Percentiles rank a stretch among this genome's conserved stretches.
Evolutionary conservation across 208 protist species (phyloP).

Genomic region (Wallacemonas sp.): DNA sequence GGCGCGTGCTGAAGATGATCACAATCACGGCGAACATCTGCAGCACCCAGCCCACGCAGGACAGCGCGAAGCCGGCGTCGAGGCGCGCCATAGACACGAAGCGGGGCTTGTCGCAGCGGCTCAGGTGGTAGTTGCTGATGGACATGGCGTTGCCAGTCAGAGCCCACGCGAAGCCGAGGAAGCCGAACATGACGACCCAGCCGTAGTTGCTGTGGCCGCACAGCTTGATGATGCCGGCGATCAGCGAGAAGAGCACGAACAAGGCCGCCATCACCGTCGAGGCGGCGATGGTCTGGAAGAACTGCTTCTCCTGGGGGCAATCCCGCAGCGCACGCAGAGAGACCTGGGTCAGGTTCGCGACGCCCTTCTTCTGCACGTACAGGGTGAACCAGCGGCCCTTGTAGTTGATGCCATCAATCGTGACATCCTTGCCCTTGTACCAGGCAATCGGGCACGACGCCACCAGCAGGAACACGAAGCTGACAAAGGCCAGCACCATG

Average conservation of each 20-base stretch:
- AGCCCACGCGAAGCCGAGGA: slow-evolving; percentile 54
- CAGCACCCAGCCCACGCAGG: slow-evolving; percentile 53
- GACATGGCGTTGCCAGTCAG: slow-evolving; percentile 57
- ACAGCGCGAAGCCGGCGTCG: slow-evolving; percentile 60
- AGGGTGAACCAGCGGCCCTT: slow-evolving; percentile 41
- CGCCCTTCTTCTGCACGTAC: slow-evolving; percentile 38
- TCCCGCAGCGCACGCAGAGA: slow-evolving; percentile 20
- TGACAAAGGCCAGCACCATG: slow-evolving; percentile 33
- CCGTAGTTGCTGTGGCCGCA: slow-evolving; percentile 41
- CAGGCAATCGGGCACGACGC: slow-evolving; percentile 50
- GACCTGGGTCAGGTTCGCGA: slow-evolving; percentile 15
- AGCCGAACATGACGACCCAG: slow-evolving; percentile 47
- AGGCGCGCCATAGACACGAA: slow-evolving; percentile 35
- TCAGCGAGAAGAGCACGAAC: slow-evolving; percentile 42
- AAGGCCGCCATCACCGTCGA: slow-evolving; percentile 41
- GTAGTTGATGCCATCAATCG: slow-evolving; percentile 39
- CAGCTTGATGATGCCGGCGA: slow-evolving; percentile 34
- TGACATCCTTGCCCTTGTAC: slow-evolving; percentile 49
- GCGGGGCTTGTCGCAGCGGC: slow-evolving; percentile 39
- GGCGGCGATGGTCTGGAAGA: slow-evolving; percentile 54
- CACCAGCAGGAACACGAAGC: slow-evolving; percentile 47
- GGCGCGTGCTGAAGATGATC: slow-evolving; percentile 39
- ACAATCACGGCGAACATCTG: slow-evolving; percentile 41
- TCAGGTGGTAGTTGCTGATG: slow-evolving; percentile 46
- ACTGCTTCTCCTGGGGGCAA: slow-evolving; percentile 67